phyloP scores from a whole-genome alignment of 768 basidiomycete genomes.

The Gelatoporia subvermispora region DNA sequence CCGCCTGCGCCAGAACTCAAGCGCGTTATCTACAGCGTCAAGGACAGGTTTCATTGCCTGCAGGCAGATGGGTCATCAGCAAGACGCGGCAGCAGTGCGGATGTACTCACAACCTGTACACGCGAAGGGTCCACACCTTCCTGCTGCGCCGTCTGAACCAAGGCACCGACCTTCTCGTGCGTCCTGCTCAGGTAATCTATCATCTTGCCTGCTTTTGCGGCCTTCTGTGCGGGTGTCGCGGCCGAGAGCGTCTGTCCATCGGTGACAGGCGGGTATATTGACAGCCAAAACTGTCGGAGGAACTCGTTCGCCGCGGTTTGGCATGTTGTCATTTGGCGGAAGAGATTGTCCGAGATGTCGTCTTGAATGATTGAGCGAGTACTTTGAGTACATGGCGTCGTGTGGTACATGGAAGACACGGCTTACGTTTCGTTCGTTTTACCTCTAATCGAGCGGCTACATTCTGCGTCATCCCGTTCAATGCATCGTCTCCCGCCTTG shows the following conservation, averaged over 20 bases:
- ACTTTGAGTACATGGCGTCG: background rate
- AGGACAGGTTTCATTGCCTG: conserved; percentile 77
- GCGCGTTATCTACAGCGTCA: conserved; percentile 68
- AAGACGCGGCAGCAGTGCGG: background rate
- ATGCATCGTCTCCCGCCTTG: conserved; percentile 62
- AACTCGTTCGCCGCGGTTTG: conserved; percentile 96
- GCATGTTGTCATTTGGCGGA: conserved; percentile 81
- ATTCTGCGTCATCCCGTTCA: conserved; percentile 74
- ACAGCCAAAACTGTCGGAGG: conserved; percentile 91
- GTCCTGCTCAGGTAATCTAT: conserved; percentile 74
- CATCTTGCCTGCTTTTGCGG: conserved; percentile 84
- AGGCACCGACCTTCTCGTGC: conserved; percentile 72
- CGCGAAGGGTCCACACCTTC: conserved; percentile 57
- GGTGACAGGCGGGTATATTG: conserved; percentile 69
- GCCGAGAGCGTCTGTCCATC: conserved; percentile 47
- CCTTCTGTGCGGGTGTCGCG: conserved; percentile 63
- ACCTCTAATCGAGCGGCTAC: conserved; percentile 69
- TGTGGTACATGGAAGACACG: background rate
- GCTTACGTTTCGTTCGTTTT: conserved; percentile 59
- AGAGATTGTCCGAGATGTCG: conserved; percentile 73
- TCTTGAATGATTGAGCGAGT: conserved; percentile 36
- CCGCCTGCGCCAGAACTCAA: conserved; percentile 40
- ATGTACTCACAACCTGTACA: conserved; percentile 57
- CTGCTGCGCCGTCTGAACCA: conserved; percentile 59
- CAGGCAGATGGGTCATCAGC: background rate